A percentile compares a stretch with the other conserved stretches of the same genome.
Conservation (phyloP, 352 stramenopile species). For the Phytophthora meadii region DNA sequence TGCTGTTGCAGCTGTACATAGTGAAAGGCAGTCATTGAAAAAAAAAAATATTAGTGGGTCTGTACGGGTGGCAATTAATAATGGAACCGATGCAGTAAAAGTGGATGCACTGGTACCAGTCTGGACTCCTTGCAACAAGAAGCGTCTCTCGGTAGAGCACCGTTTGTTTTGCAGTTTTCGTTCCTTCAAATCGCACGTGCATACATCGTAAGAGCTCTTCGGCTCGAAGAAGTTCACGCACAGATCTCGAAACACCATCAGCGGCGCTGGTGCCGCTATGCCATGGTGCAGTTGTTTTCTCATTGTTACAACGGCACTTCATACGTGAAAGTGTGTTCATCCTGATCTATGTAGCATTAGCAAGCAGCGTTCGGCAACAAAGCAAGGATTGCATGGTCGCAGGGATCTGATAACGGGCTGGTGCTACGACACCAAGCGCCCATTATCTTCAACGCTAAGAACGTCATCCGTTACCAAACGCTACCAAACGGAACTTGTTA, state of each 20-base stretch:
- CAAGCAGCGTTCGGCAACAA: slow-evolving; percentile 3
- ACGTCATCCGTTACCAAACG: slow-evolving; percentile 21
- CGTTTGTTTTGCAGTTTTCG: too few relatives aligned
- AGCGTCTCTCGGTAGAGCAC: too few relatives aligned
- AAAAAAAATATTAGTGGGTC: too few relatives aligned
- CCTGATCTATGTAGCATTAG: slow-evolving; percentile 20
- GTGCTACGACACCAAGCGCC: background rate
- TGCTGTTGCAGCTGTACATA: background rate
- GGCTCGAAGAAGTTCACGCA: too few relatives aligned
- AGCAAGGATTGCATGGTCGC: slow-evolving; percentile 10
- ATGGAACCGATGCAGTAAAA: background rate
- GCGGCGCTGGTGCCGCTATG: background rate
- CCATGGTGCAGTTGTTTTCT: slow-evolving; percentile 4
- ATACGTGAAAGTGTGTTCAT: background rate
- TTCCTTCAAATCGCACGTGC: too few relatives aligned
- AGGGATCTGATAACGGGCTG: background rate
- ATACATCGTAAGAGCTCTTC: too few relatives aligned
- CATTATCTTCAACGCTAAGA: slow-evolving; percentile 2
- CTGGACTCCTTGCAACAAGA: too few relatives aligned
- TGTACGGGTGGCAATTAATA: too few relatives aligned
- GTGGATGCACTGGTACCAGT: too few relatives aligned
- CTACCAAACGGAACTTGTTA: too few relatives aligned
- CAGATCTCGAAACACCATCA: too few relatives aligned
- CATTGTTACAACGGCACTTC: background rate
- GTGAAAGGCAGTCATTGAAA: background rate